These are phyloP conservation scores for Ceratocystis cacaofunesta DNA, from an alignment of 2,329 filamentous ascomycete species.

Conservation along the genomic window DNA sequence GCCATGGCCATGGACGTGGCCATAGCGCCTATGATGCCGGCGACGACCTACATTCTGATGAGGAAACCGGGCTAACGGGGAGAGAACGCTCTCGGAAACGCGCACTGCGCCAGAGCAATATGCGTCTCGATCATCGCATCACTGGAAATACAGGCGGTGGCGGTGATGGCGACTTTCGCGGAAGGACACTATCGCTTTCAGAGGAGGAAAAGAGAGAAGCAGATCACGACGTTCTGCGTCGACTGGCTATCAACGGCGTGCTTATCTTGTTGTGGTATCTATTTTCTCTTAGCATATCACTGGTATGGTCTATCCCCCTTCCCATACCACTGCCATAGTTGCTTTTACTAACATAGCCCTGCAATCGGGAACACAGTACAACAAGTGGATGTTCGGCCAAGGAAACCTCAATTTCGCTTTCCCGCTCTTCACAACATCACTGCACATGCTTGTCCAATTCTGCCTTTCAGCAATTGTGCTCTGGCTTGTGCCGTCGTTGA, in stretches of 20 bases:
- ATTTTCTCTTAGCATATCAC: constrained; percentile 84
- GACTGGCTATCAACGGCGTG: constrained; percentile 56
- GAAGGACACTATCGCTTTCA: constrained; percentile 35
- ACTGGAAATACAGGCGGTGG: constrained; percentile 22
- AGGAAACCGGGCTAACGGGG: constrained; percentile 73
- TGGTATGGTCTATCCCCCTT: constrained; percentile 45
- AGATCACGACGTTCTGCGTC: constrained; percentile 56
- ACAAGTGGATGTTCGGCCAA: constrained; percentile 98
- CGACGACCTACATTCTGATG: constrained; percentile 66
- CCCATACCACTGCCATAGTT: neutral
- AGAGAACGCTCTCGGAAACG: constrained; percentile 55
- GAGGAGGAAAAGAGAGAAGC: constrained; percentile 60
- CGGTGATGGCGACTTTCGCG: neutral
- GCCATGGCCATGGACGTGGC: constrained; percentile 20
- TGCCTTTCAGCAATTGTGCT: constrained; percentile 61
- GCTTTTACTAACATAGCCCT: constrained; percentile 20
- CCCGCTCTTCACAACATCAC: constrained; percentile 83
- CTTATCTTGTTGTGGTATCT: constrained; percentile 78
- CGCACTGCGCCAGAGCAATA: constrained; percentile 51
- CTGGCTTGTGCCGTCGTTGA: constrained; percentile 66
- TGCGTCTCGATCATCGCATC: constrained; percentile 54
- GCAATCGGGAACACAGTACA: constrained; percentile 48
- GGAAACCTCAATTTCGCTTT: constrained; percentile 80
- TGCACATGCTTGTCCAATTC: constrained; percentile 96
- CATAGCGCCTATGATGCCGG: constrained; percentile 37